phyloP scores from a whole-genome alignment of 225 moss, liverwort and hornwort genomes.

The Polytrichum formosum region DNA sequence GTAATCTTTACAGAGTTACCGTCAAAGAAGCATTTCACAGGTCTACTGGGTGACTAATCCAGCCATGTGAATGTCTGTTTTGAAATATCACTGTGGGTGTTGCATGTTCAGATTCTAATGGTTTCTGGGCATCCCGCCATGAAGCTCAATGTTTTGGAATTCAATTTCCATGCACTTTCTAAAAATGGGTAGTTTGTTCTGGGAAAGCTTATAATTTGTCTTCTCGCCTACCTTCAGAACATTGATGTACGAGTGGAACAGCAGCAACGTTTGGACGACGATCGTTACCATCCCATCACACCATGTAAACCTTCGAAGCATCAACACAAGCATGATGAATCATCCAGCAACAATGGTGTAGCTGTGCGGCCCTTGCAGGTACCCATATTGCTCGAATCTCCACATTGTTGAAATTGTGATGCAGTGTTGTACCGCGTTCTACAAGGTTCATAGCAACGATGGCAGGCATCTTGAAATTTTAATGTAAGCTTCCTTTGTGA shows the following conservation, averaged over 20 bases:
- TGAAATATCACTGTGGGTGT: background rate
- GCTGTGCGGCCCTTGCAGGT: slow-evolving; percentile 11
- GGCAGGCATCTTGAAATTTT: background rate
- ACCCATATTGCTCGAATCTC: background rate
- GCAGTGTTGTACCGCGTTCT: background rate
- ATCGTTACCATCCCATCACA: slow-evolving; percentile 31
- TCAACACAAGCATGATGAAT: slow-evolving; percentile 11
- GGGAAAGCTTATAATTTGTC: background rate
- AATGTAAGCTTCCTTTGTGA: background rate
- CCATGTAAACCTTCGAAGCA: slow-evolving; percentile 39
- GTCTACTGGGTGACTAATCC: no score
- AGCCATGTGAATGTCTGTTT: background rate
- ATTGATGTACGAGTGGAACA: slow-evolving; percentile 87
- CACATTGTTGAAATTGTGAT: background rate
- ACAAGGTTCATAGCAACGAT: background rate
- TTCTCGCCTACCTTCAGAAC: slow-evolving; percentile 41
- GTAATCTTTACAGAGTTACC: no score
- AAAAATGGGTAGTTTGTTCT: background rate
- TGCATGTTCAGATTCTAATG: background rate
- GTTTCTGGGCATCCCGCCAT: background rate
- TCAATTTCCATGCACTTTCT: no score
- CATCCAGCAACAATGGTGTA: slow-evolving; percentile 25
- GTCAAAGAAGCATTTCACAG: no score
- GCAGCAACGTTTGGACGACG: slow-evolving; percentile 49
- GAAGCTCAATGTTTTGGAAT: background rate